phyloP scores from a whole-genome alignment of 768 basidiomycete genomes.

The Exidia glandulosa region DNA sequence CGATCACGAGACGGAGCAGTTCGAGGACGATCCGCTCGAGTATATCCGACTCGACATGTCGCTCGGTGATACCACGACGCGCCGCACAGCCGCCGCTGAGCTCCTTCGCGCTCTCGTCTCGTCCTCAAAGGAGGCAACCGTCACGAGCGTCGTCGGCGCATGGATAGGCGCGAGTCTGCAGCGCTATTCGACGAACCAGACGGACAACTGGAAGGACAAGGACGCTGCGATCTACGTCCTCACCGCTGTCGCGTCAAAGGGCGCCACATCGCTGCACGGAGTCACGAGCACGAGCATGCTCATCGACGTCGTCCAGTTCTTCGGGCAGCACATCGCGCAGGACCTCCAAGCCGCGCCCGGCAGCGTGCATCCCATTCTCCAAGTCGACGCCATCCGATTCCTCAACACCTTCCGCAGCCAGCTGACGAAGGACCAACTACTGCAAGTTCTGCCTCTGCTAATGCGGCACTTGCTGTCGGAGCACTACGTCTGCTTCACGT shows the following conservation, averaged over 20 bases:
- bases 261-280: slow-evolving; percentile 83
- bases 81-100: slow-evolving; percentile 88
- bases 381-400: slow-evolving; percentile 94
- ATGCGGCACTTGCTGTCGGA: slow-evolving; percentile 68
- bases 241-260: slow-evolving; percentile 86
- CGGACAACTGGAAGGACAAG: slow-evolving; percentile 78
- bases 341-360: slow-evolving; percentile 67
- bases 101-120: slow-evolving; percentile 86
- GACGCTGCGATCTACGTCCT: slow-evolving; percentile 88
- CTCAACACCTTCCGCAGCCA: slow-evolving; percentile 93
- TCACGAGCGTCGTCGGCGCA: slow-evolving; percentile 78
- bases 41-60: slow-evolving; percentile 84
- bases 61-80: slow-evolving; percentile 65
- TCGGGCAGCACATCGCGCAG: slow-evolving; percentile 79
- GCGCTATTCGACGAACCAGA: slow-evolving; percentile 43
- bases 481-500: slow-evolving; percentile 90
- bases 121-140: slow-evolving; percentile 50
- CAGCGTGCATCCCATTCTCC: slow-evolving; percentile 76
- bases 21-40: slow-evolving; percentile 94
- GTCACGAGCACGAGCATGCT: slow-evolving; percentile 88
- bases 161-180: slow-evolving; percentile 72
- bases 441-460: slow-evolving; percentile 81
- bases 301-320: slow-evolving; percentile 92
- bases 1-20: slow-evolving; percentile 86
- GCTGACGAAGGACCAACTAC: slow-evolving; percentile 88